Base-by-base conservation (phyloP, 495 filamentous ascomycete species). In the Tuber melanosporum region DNA sequence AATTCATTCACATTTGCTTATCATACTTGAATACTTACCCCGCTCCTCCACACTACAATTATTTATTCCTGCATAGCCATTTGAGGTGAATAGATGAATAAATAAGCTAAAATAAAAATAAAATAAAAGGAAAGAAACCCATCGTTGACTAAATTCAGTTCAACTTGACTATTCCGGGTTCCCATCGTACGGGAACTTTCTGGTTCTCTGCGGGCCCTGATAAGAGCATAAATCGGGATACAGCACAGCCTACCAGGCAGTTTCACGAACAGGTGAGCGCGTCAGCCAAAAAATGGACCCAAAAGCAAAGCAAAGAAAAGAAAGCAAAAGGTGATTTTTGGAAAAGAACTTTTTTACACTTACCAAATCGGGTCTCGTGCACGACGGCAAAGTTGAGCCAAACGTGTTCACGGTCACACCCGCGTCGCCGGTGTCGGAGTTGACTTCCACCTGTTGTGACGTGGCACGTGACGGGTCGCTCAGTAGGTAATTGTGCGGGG, bases 401-500 rank as follows among this genome's bases (percentile, higher is more conserved):
- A 66, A 66, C 1, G 26, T 66, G 57, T 12, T 36, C 26, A 66
- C 57, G 26, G 26, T 12, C 57, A 36, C 57, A 10, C n/a, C n/a
- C 7, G 8, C 52, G 4, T 1, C 14, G 3, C 14, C 6, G 42
- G 70, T 22, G 32, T 41, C 47, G 41, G 66, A 66, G 8, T 42
- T 69, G 43, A 75, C n/a, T 47, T 72, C 49, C 44, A 73, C 73
- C 70, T 81, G 72, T 19, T 79, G 69, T 39, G 71, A 71, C 26
- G 78, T 78, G 66, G 77, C 71, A 74, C 84, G 78, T 80, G 83
- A 82, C 71, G 83, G 78, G 70, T 85, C 83, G 26, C 77, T 73
- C 36, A 77, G 75, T 42, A 85, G 76, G 72, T 86, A 89, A 79
- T 89, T 89, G 76, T 86, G 83, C 26, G 87, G 87, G 75, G 85